phyloP scores from a whole-genome alignment of 192 early-diverging fungal genomes.

The Geranomyces michiganensis region DNA sequence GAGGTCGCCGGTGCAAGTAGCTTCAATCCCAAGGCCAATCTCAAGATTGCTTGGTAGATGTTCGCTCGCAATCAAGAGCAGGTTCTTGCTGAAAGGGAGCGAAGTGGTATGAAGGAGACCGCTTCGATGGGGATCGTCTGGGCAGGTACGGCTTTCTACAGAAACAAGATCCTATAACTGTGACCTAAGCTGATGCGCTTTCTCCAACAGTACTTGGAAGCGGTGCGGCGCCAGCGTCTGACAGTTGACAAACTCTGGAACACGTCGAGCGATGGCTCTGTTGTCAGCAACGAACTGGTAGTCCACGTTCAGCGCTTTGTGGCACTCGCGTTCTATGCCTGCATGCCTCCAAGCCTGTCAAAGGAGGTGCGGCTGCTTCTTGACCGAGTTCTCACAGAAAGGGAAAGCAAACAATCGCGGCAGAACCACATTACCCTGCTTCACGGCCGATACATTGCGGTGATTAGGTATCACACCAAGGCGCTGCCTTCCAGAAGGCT shows the following conservation, averaged over 20 bases:
- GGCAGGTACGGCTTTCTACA: slow-evolving; percentile 11
- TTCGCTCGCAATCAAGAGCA: slow-evolving; percentile 7
- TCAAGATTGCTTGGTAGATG: slow-evolving; percentile 12
- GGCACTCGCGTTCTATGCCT: slow-evolving; percentile 20
- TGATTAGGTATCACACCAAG: background rate
- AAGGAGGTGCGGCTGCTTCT: slow-evolving; percentile 18
- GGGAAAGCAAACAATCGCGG: slow-evolving; percentile 1
- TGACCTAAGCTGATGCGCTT: background rate
- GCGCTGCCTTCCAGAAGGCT: too few species aligned
- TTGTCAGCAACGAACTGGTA: background rate
- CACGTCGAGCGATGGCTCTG: background rate
- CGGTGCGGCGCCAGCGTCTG: slow-evolving; percentile 11
- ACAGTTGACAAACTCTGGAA: slow-evolving; percentile 11
- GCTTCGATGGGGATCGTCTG: slow-evolving; percentile 10
- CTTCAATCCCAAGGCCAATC: slow-evolving; percentile 7
- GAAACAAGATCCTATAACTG: background rate
- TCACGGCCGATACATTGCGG: slow-evolving; percentile 14
- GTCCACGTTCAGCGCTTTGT: slow-evolving; percentile 8
- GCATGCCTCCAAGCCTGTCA: slow-evolving; percentile 1
- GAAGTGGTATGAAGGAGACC: slow-evolving; percentile 9
- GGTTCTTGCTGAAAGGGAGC: slow-evolving; percentile 19
- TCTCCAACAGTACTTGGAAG: slow-evolving; percentile 10
- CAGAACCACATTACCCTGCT: slow-evolving; percentile 13
- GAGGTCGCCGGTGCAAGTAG: background rate
- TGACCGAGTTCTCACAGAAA: slow-evolving; percentile 9